Evolutionary conservation across 345 rosid species (phyloP), one percentile per base, ranked within the genome.

Genomic region (Durio zibethinus): DNA sequence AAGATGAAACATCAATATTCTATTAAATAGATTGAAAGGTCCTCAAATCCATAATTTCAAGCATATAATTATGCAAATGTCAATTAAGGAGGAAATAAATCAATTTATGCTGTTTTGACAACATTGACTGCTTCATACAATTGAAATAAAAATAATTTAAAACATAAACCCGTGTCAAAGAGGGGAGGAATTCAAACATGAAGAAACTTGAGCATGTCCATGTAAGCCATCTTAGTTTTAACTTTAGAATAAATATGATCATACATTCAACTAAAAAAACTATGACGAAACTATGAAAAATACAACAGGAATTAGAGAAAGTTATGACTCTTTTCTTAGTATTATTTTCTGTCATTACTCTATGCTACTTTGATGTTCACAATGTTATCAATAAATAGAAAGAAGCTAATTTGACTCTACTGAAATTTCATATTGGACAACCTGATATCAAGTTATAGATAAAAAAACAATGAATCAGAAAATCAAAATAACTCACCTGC

Each of bases 401-500:
- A 36, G 62, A 76, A 38, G 74, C 74, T 27, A 33, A 71, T 50
- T 71, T 50, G 57, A 21, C 15, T 12, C 16, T 2, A 42, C 43
- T 21, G 31, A 43, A 66, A 7, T 40, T 66, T 25, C 52, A 21
- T 38, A 11, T 42, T 12, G 33, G 20, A 43, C 54, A 67, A 57
- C 27, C 54, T 43, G 54, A 23, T 43, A 68, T 12, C 35, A 25
- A 21, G 33, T 40, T 52, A 53, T 53, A 73, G 23, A 35, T 35
- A 18, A 56, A 50, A 50, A 53, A 18, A 25, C 33, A 36, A 73
- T 18, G 56, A 31, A 15, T 38, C 21, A 76, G 38, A 79, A 11
- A 72, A 72, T 9, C 50, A 10, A 71, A 4, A 52, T 11, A 50
- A 65, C 85, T 63, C 56, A 93, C 99, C 98, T 93, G 96, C 81